phyloP scores from a whole-genome alignment of 139 green algal genomes.

The Closterium sp. region DNA sequence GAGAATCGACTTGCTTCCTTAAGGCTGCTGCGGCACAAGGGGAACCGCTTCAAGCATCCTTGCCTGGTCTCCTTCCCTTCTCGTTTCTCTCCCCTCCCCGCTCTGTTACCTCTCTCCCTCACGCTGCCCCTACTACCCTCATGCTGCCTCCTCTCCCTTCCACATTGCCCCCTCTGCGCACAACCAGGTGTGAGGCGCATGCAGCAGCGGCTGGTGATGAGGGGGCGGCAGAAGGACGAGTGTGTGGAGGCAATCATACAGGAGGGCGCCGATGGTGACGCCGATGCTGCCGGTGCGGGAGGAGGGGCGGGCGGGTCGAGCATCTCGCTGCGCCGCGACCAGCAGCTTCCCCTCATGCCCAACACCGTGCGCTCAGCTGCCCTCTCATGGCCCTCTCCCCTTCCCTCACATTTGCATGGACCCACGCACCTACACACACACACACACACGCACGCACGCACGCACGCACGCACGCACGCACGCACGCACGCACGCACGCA shows the following conservation, averaged over 20 bases:
- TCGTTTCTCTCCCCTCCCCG: background rate
- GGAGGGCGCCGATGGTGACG: background rate
- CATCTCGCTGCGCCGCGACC: background rate
- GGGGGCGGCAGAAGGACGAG: background rate
- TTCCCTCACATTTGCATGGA: too few relatives aligned
- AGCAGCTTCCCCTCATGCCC: background rate
- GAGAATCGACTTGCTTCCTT: too few relatives aligned
- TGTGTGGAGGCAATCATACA: background rate
- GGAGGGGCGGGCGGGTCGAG: background rate
- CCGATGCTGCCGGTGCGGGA: background rate
- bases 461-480: too few relatives aligned
- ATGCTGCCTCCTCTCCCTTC: background rate
- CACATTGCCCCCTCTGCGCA: background rate
- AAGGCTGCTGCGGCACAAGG: too few relatives aligned
- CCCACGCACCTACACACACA: too few relatives aligned
- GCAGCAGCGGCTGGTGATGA: constrained; percentile 12
- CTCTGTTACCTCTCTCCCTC: background rate
- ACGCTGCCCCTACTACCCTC: too few relatives aligned
- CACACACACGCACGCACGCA: too few relatives aligned
- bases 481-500: too few relatives aligned
- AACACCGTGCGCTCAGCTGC: background rate
- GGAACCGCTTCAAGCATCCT: background rate
- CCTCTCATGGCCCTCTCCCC: too few relatives aligned
- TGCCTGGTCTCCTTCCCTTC: background rate
- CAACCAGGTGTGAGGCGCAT: background rate